These are phyloP conservation scores for Coemansia sp. DNA, from an alignment of 192 early-diverging fungal genomes.

Conservation along the genomic window DNA sequence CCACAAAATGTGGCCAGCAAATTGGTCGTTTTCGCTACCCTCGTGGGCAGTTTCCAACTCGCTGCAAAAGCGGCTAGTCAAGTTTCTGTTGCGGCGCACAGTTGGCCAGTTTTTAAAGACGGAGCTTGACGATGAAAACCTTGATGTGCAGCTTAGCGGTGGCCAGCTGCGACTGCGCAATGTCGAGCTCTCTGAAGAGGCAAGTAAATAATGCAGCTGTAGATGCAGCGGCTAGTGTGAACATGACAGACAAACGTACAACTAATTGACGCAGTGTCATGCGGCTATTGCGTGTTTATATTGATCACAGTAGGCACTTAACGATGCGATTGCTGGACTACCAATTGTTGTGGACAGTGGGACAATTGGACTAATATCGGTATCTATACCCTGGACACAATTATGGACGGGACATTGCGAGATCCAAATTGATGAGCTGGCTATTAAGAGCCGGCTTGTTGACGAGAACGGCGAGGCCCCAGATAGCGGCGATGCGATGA, in stretches of 20 bases:
- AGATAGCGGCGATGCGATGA: conserved; percentile 11
- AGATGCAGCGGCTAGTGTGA: conserved; percentile 5
- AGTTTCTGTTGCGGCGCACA: conserved; percentile 76
- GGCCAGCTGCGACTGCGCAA: conserved; percentile 76
- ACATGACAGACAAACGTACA: not conserved
- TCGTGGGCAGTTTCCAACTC: conserved; percentile 62
- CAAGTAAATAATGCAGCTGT: conserved; percentile 23
- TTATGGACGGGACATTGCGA: conserved; percentile 78
- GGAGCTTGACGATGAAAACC: conserved; percentile 70
- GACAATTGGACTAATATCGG: conserved; percentile 65
- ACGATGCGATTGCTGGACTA: conserved; percentile 65
- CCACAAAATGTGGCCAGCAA: conserved; percentile 46
- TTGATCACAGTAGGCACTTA: conserved; percentile 62
- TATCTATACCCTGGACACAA: conserved; percentile 79
- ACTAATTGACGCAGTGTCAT: not conserved
- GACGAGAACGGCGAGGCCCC: conserved; percentile 15
- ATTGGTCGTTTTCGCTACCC: conserved; percentile 52
- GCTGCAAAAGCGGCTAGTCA: conserved; percentile 81
- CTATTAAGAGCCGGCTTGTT: conserved; percentile 52
- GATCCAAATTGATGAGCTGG: conserved; percentile 69
- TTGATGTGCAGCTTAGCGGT: conserved; percentile 81
- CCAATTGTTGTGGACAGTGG: conserved; percentile 74
- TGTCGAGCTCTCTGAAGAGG: conserved; percentile 76
- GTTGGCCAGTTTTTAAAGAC: conserved; percentile 84
- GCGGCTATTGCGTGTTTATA: not conserved